A percentile compares a stretch with the other conserved stretches of the same genome.
These are phyloP conservation scores for Trametes maxima DNA, from an alignment of 768 basidiomycete species.

Conservation along the genomic window DNA sequence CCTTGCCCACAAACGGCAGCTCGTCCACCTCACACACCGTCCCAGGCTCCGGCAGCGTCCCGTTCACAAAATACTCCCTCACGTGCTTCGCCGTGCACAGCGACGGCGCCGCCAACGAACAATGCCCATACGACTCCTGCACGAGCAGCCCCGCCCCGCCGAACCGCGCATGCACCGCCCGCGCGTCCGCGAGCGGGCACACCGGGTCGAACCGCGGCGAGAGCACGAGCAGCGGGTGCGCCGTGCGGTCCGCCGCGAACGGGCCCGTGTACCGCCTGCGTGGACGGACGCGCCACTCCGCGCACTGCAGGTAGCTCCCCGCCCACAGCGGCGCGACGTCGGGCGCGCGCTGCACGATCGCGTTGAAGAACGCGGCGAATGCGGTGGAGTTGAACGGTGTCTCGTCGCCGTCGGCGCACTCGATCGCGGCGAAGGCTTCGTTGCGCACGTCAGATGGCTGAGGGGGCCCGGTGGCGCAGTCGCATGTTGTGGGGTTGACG, in stretches of 20 bases:
- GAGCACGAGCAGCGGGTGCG: slow-evolving; percentile 24
- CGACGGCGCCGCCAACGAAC: slow-evolving; percentile 24
- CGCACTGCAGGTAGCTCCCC: slow-evolving; percentile 17
- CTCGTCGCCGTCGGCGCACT: slow-evolving; percentile 20
- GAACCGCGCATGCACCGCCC: slow-evolving; percentile 21
- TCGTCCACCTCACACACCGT: slow-evolving; percentile 27
- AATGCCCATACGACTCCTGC: slow-evolving; percentile 27
- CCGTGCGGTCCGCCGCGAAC: slow-evolving; percentile 20
- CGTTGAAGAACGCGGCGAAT: slow-evolving; percentile 4
- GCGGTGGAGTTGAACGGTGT: background rate
- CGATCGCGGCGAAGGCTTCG: slow-evolving; percentile 19
- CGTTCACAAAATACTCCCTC: slow-evolving; percentile 23
- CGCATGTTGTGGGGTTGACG: slow-evolving; percentile 16
- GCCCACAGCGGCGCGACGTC: slow-evolving; percentile 22
- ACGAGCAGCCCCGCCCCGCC: slow-evolving; percentile 23
- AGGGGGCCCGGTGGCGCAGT: background rate
- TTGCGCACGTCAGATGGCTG: slow-evolving; percentile 1
- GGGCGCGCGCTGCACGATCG: background rate
- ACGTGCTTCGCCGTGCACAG: slow-evolving; percentile 27
- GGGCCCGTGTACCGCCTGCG: slow-evolving; percentile 24
- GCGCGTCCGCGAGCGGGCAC: slow-evolving; percentile 25
- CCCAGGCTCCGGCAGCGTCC: slow-evolving; percentile 24
- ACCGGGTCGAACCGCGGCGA: slow-evolving; percentile 26
- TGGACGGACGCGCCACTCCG: slow-evolving; percentile 25
- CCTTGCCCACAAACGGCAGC: slow-evolving; percentile 21